Evolutionary conservation across 2,329 filamentous ascomycete species (phyloP), one percentile per base, ranked within the genome.

Genomic region (Pseudocercospora musae): DNA sequence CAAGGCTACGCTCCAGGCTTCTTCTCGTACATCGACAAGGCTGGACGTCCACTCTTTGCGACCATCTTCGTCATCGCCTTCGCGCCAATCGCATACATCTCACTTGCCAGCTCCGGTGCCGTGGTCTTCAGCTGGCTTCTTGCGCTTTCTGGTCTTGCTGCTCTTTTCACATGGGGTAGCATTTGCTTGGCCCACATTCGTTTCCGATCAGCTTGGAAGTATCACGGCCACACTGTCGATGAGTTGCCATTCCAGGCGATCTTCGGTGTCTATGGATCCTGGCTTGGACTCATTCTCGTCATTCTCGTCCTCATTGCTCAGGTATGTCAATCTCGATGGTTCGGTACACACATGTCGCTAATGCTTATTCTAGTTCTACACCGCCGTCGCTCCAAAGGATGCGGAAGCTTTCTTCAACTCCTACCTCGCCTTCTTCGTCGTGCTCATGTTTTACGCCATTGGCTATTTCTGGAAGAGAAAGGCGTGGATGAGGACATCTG

Each of bases 211-310:
- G 85, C 80, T 13, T 89, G 86, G 87, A 79, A 81, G 64, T 74
- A 79, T 15, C 84, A 87, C 69, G 86, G 86, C 57, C 84, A 84
- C 73, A 82, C 80, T n/a, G 79, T 93, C 37, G 81, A 87, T 59
- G 90, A 96, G 70, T 83, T 98, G 5, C 89, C 93, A 6, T 97
- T 95, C 80, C 81, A 79, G 37, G 91, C 90, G 0, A 91, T 96
- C 73, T 85, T 90, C 4, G 94, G 94, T 63, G 79, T 95, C 8
- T 69, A 84, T 9, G 94, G 93, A 9, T 96, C 91, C 2, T 97
- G 88, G 82, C 64, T 95, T 29, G 93, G 93, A 23, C 82, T 96
- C 60, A 67, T 80, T 31, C 85, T 96, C 74, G 96, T 96, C 77
- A 61, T 83, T 20, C 78, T 94, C 42, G 87, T 96, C 29, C 82